A percentile compares a stretch with the other conserved stretches of the same genome.
Evolutionary conservation across 768 basidiomycete genomes (phyloP).

Genomic region (Lentinula boryana): DNA sequence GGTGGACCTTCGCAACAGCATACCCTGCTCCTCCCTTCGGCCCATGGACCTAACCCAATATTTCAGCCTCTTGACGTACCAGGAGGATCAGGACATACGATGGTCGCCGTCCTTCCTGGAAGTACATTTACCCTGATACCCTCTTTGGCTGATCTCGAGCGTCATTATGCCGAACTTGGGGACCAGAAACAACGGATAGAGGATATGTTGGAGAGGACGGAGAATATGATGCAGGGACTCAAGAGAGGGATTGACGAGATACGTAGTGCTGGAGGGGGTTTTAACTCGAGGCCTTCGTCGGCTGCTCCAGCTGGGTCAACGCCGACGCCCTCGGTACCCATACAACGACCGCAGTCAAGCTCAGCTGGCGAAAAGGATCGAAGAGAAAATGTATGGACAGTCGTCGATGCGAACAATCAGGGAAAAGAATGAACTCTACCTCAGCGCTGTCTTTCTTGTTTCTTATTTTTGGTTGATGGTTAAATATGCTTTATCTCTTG

Average conservation of each 20-base stretch:
- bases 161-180: constrained; percentile 61
- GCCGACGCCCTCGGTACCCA: not conserved
- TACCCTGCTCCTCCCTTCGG: constrained; percentile 33
- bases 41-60: constrained; percentile 22
- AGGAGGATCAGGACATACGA: not conserved
- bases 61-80: constrained; percentile 2
- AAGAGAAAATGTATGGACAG: constrained; percentile 2
- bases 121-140: constrained; percentile 24
- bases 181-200: constrained; percentile 61
- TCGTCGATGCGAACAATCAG: not conserved
- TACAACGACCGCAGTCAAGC: constrained; percentile 1
- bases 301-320: not conserved
- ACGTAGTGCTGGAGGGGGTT: constrained; percentile 27
- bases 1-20: constrained; percentile 15
- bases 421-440: not conserved
- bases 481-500: not conserved
- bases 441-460: not conserved
- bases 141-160: constrained; percentile 57
- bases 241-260: constrained; percentile 76
- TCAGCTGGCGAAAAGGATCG: constrained; percentile 1
- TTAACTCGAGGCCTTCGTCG: not conserved
- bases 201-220: constrained; percentile 73
- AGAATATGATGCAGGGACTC: constrained; percentile 64
- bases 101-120: constrained; percentile 22
- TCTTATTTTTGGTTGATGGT: not conserved